Evolutionary conservation across 2,329 filamentous ascomycete species (phyloP).

Genomic region (Cladosporium sp.): DNA sequence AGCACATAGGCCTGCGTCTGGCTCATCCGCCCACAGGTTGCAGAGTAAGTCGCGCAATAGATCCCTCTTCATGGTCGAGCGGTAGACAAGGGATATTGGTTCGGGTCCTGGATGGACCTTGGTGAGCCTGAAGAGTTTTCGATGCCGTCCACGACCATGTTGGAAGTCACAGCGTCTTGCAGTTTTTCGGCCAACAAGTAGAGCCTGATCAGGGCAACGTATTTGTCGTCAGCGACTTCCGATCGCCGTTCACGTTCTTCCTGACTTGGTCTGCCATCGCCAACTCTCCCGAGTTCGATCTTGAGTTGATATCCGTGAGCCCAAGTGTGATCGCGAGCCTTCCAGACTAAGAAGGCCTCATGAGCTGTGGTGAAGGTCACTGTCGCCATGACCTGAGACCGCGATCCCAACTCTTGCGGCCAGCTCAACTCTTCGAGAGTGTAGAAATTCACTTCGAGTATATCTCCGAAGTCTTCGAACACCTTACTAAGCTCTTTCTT

Average conservation of each 20-base stretch:
- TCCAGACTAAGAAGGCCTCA: background rate
- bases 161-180: background rate
- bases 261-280: background rate
- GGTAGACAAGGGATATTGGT: background rate
- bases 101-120: background rate
- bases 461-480: background rate
- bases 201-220: too few species aligned
- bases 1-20: background rate
- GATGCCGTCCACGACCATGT: background rate
- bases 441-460: background rate
- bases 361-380: background rate
- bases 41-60: background rate
- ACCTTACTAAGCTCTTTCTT: background rate
- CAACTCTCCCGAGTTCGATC: background rate
- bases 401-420: too few species aligned
- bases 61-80: background rate
- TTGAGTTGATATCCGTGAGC: background rate
- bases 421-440: too few species aligned
- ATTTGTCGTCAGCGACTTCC: background rate
- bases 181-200: background rate
- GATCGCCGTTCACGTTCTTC: background rate
- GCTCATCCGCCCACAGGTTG: background rate
- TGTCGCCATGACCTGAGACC: background rate
- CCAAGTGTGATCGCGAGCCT: background rate
- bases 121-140: too few species aligned